A percentile compares a stretch with the other conserved stretches of the same genome.
These are phyloP conservation scores for Pestalotiopsis sp. DNA, from an alignment of 2,329 filamentous ascomycete genomes.

Conservation along the genomic window DNA sequence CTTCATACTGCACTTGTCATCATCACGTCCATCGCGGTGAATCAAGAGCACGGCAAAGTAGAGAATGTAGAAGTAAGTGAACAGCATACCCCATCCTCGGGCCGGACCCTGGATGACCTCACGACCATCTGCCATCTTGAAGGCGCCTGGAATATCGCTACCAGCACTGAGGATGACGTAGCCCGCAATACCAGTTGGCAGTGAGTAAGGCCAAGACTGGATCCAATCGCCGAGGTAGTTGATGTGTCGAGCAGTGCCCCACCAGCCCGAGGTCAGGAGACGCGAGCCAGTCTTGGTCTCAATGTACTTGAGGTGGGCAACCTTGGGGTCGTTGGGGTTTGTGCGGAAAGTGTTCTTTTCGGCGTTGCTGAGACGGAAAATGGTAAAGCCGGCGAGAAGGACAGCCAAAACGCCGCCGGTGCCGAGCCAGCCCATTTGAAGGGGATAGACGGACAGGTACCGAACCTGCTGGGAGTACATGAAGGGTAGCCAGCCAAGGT, in stretches of 20 bases:
- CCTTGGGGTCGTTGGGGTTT: conserved; percentile 77
- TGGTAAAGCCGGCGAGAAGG: conserved; percentile 76
- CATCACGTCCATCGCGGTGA: conserved; percentile 84
- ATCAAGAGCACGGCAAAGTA: conserved; percentile 89
- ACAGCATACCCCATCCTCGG: conserved; percentile 80
- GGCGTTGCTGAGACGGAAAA: conserved; percentile 92
- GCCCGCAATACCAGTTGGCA: conserved; percentile 84
- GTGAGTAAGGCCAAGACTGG: conserved; percentile 86
- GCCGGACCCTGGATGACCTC: conserved; percentile 73
- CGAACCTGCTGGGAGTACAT: conserved; percentile 82
- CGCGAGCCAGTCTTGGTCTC: conserved; percentile 81
- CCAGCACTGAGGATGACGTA: conserved; percentile 70
- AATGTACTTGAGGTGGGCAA: conserved; percentile 83
- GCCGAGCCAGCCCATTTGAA: conserved; percentile 73
- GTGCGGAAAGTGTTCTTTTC: conserved; percentile 95
- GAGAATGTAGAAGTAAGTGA: conserved; percentile 93
- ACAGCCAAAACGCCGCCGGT: conserved; percentile 67
- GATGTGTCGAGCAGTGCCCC: conserved; percentile 89
- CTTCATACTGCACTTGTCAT: conserved; percentile 88
- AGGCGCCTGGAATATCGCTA: conserved; percentile 51
- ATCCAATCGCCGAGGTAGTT: conserved; percentile 97
- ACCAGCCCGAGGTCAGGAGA: conserved; percentile 87
- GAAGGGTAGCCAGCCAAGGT: conserved; percentile 92
- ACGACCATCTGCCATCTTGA: conserved; percentile 61
- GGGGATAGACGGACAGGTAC: conserved; percentile 82